Conservation (phyloP, 805 yeast species). For the Lipomyces anomalus region DNA sequence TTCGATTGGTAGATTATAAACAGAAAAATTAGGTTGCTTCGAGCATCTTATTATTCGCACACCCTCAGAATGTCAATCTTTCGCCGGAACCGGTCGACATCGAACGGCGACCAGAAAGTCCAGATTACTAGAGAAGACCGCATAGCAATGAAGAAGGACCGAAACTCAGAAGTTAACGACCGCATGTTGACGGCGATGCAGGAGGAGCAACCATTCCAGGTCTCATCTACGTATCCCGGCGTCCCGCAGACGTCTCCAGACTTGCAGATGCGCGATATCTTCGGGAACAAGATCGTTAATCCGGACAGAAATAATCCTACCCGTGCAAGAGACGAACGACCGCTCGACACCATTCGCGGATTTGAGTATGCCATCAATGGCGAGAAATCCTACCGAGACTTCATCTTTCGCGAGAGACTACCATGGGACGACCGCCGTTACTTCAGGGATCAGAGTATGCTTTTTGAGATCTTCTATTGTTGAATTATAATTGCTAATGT, state of each 20-base stretch:
- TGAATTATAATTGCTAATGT: constrained; percentile 27
- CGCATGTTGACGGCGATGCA: constrained; percentile 91
- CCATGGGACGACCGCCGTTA: constrained; percentile 29
- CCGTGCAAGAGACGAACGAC: constrained; percentile 89
- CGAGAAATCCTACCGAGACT: constrained; percentile 40
- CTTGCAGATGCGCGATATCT: constrained; percentile 65
- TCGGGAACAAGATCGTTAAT: constrained; percentile 71
- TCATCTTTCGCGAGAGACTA: constrained; percentile 34
- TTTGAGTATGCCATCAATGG: constrained; percentile 95
- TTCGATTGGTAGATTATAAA: too few species aligned
- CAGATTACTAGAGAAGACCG: background rate
- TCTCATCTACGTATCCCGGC: constrained; percentile 39
- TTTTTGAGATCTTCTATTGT: constrained; percentile 6
- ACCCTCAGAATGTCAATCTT: too few species aligned
- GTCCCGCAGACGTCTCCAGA: constrained; percentile 46
- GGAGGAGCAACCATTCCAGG: constrained; percentile 94
- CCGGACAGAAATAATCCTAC: constrained; percentile 93
- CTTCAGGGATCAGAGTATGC: constrained; percentile 27
- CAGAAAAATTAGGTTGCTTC: too few species aligned
- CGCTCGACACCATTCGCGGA: constrained; percentile 88
- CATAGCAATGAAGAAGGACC: constrained; percentile 32
- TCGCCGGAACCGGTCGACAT: too few species aligned
- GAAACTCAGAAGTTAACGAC: constrained; percentile 40
- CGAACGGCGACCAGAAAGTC: too few species aligned
- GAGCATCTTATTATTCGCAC: too few species aligned